These are phyloP conservation scores for Pyronema domesticum DNA, from an alignment of 495 filamentous ascomycete genomes.

Conservation along the genomic window DNA sequence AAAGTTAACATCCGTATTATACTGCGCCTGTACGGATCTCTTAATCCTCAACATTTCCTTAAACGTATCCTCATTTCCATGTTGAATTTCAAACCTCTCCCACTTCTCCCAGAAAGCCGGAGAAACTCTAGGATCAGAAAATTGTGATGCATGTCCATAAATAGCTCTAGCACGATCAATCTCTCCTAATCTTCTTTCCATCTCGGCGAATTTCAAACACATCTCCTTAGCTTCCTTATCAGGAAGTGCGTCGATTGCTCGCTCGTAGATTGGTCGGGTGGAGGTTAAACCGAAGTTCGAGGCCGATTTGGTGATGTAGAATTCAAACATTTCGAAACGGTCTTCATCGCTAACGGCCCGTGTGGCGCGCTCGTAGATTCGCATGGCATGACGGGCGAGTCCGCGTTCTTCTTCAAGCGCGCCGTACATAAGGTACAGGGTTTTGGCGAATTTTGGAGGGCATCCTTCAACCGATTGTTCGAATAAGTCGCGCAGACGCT, in stretches of 20 bases:
- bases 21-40: conserved; percentile 90
- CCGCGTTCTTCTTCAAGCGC: conserved; percentile 93
- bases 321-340: conserved; percentile 93
- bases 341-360: conserved; percentile 92
- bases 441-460: conserved; percentile 89
- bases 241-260: conserved; percentile 76
- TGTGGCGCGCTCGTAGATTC: conserved; percentile 95
- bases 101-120: conserved; percentile 88
- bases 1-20: conserved; percentile 97
- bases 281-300: conserved; percentile 95
- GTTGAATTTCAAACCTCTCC: conserved; percentile 91
- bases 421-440: conserved; percentile 94
- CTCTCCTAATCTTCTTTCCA: conserved; percentile 90
- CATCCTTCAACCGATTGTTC: conserved; percentile 92
- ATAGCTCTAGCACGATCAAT: conserved; percentile 92
- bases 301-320: conserved; percentile 97
- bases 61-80: conserved; percentile 98
- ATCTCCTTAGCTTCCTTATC: conserved; percentile 91
- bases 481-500: conserved; percentile 85
- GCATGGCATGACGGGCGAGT: conserved; percentile 92
- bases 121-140: conserved; percentile 84
- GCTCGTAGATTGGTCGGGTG: conserved; percentile 91
- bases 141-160: conserved; percentile 91
- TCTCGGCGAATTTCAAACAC: conserved; percentile 98
- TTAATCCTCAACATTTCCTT: conserved; percentile 98